Base-by-base conservation (phyloP, 805 yeast genomes). In the Yamadazyma tumulicola region DNA sequence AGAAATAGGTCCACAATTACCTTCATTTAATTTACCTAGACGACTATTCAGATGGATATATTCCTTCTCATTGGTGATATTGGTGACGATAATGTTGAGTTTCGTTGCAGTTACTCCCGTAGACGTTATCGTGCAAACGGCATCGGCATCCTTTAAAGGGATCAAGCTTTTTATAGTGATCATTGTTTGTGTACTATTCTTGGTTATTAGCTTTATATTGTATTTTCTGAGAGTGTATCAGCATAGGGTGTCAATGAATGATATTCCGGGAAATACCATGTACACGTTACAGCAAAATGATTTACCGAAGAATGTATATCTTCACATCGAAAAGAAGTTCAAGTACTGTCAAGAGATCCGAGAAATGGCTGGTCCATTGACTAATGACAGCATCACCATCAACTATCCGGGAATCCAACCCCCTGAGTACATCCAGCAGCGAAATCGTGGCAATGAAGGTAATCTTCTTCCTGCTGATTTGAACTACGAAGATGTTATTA, bases 141-240 rank as follows among this genome's bases (percentile, higher is more conserved):
- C 77, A 3, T 64, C 65, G 6, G 60, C 76, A 4, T 59, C 69
- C 9, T 74, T 75, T 40, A 76, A 84, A 47, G 93, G 85, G 1
- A 65, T 85, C 54, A 86, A 88, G 53, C 76, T 91, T 3, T 81
- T 89, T 42, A 85, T 89, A 39, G 85, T 88, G 14, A 77, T 85
- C 6, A 74, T 79, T 29, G 86, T 83, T 5, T 69, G 85, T 48
- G 85, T 79, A 2, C 59, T 77, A 1, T 77, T 85, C 43, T 63
- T 78, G 1, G 38, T 81, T 0, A 46, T 72, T 5, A 59, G 78
- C 3, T 42, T 79, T 0, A 42, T 76, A 1, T 54, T 84, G 13
- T 75, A 78, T 43, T 59, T 82, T 14, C 61, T 75, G 24, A 68
- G 97, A 37, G 61, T 86, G 6, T 63, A 79, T 37, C 69, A 73